These are phyloP conservation scores for Wickerhamiella hasegawae DNA, from an alignment of 805 yeast genomes.

Conservation along the genomic window DNA sequence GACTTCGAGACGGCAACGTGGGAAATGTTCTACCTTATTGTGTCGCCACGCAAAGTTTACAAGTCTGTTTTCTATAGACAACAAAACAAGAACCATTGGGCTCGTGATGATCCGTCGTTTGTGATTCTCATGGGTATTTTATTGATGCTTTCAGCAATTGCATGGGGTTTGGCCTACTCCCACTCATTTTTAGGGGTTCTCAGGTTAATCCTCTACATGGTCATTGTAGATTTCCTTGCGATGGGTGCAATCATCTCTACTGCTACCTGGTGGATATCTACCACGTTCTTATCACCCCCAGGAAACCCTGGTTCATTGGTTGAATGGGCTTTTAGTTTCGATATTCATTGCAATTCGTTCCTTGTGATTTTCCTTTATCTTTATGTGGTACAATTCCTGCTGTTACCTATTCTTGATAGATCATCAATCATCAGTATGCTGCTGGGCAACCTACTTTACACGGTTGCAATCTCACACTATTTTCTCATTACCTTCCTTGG, in stretches of 20 bases:
- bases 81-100: constrained; percentile 64
- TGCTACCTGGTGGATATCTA: constrained; percentile 54
- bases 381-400: constrained; percentile 56
- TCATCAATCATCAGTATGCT: constrained; percentile 51
- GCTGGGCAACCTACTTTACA: constrained; percentile 65
- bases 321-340: constrained; percentile 94
- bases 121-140: constrained; percentile 54
- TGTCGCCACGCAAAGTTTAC: constrained; percentile 69
- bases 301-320: constrained; percentile 18
- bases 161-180: constrained; percentile 63
- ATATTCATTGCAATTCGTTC: constrained; percentile 85
- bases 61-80: constrained; percentile 67
- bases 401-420: constrained; percentile 54
- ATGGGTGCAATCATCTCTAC: constrained; percentile 59
- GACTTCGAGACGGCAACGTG: constrained; percentile 88
- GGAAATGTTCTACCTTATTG: constrained; percentile 66
- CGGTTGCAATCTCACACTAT: constrained; percentile 60
- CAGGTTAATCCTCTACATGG: constrained; percentile 65
- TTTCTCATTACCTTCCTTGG: constrained; percentile 74
- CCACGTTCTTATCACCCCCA: constrained; percentile 34
- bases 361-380: constrained; percentile 61
- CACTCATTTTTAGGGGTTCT: constrained; percentile 45
- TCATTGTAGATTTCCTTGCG: constrained; percentile 61
- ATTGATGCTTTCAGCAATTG: constrained; percentile 58
- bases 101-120: constrained; percentile 87